Evolutionary conservation across 2,329 filamentous ascomycete species (phyloP), one percentile per base, ranked within the genome.

Genomic region (Hyphodiscus sp.): DNA sequence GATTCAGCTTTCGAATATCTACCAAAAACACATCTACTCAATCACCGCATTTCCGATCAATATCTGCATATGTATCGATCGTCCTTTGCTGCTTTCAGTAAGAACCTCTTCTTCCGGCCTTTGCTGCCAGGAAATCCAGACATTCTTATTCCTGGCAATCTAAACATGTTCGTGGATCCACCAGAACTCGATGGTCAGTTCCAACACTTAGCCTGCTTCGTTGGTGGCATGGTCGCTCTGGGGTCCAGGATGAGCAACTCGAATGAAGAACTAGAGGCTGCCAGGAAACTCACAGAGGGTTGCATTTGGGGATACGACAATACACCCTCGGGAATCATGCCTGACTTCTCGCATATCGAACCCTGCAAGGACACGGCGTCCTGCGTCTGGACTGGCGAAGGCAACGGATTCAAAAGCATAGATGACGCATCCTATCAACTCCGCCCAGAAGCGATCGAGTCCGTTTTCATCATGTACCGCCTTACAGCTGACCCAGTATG

Each of bases 201-300:
- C 10, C 80, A 87, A 59, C 86, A 90, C 67, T 73, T 90, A 1
- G 78, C 79, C 2, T 91, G 87, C 68, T 91, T 87, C 63, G 73
- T 79, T 2, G 86, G 86, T 10, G 87, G 85, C 13, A 83, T 86
- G 73, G 82, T 87, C 47, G 85, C 75, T 1, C 76, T 90, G 38
- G 83, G 80, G 1, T 83, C 85, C 1, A 80, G 77, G 57, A 71
- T 89, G 29, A 78, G 86, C 57, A 63, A 73, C 44, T 72, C 70
- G 0, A 69, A 71, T 0, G 73, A 78, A 2, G 79, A 85, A 46
- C 65, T 86, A 7, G 71, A 76, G 2, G 73, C 77, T 10, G 83
- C 78, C 5, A 71, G 72, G 48, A 78, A 77, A 61, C 71, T 87
- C 2, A 79, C 81, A 1, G 74, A 83, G 47, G 83, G 82, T 5